A percentile compares a stretch with the other conserved stretches of the same genome.
phyloP scores from a whole-genome alignment of 306 rosid genomes.

The Vigna trinervia region DNA sequence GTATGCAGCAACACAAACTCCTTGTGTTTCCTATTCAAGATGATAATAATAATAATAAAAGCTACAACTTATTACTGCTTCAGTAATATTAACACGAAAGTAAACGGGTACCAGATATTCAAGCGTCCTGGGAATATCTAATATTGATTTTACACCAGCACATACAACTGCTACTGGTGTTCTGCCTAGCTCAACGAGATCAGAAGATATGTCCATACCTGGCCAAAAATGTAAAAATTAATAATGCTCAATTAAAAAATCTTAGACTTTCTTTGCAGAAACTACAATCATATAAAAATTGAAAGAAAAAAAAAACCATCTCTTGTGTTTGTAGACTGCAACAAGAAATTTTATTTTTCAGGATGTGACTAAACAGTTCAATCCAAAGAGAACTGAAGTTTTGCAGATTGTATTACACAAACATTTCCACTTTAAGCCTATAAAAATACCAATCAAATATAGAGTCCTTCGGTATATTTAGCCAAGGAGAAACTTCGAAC shows the following conservation, averaged over 20 bases:
- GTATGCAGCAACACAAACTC: slow-evolving; percentile 89
- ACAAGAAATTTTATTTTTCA: slow-evolving; percentile 20
- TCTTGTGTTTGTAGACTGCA: slow-evolving; percentile 28
- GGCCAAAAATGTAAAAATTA: slow-evolving; percentile 43
- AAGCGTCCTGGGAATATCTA: slow-evolving; percentile 90
- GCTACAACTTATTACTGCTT: slow-evolving; percentile 20
- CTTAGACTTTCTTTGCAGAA: slow-evolving; percentile 9
- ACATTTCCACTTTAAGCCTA: slow-evolving; percentile 23
- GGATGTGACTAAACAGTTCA: slow-evolving; percentile 19
- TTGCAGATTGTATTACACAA: slow-evolving; percentile 4
- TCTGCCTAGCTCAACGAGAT: slow-evolving; percentile 94
- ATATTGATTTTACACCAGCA: slow-evolving; percentile 94
- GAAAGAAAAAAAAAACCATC: slow-evolving; percentile 1
- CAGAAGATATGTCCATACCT: slow-evolving; percentile 96
- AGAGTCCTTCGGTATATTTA: not conserved
- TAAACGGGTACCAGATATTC: slow-evolving; percentile 74
- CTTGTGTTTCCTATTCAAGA: slow-evolving; percentile 79
- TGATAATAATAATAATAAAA: not conserved
- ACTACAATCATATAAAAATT: not conserved
- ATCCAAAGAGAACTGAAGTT: slow-evolving; percentile 13
- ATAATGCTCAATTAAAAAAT: slow-evolving; percentile 24
- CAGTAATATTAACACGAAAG: slow-evolving; percentile 34
- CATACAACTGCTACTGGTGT: slow-evolving; percentile 92
- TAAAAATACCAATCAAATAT: not conserved
- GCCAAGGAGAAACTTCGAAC: slow-evolving; percentile 13